These are phyloP conservation scores for Alternaria arbusti DNA, from an alignment of 2,329 filamentous ascomycete genomes.

Conservation along the genomic window DNA sequence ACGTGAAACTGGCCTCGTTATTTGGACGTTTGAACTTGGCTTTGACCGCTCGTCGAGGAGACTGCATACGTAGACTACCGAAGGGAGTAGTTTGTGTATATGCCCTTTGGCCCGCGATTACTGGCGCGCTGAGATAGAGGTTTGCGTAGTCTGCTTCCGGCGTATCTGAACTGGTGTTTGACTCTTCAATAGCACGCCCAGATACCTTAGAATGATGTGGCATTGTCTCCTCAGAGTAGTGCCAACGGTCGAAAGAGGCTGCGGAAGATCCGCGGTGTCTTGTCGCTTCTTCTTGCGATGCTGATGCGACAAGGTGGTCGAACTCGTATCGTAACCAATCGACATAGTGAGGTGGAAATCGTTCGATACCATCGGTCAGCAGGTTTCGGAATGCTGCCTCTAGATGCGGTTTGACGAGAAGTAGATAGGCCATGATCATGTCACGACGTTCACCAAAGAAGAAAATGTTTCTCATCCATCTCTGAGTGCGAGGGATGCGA, in stretches of 20 bases:
- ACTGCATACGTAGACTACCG: conserved; percentile 1
- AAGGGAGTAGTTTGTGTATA: conserved; percentile 4
- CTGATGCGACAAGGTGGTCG: conserved; percentile 10
- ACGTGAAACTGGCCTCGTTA: conserved; percentile 3
- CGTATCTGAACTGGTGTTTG: background rate
- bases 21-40: background rate
- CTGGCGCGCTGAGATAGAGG: background rate
- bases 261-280: conserved; percentile 3
- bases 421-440: conserved; percentile 13
- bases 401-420: background rate
- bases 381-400: background rate
- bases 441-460: conserved; percentile 11
- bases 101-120: background rate
- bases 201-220: background rate
- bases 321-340: conserved; percentile 6
- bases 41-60: background rate
- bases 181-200: background rate
- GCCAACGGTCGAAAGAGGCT: conserved; percentile 7
- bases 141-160: background rate
- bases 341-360: background rate
- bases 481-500: background rate
- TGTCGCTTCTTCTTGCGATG: conserved; percentile 13
- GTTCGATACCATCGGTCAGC: background rate
- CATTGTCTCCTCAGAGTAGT: background rate
- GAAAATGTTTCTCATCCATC: background rate